Conservation (phyloP, 2,329 filamentous ascomycete genomes). For the Microcera coccophila region DNA sequence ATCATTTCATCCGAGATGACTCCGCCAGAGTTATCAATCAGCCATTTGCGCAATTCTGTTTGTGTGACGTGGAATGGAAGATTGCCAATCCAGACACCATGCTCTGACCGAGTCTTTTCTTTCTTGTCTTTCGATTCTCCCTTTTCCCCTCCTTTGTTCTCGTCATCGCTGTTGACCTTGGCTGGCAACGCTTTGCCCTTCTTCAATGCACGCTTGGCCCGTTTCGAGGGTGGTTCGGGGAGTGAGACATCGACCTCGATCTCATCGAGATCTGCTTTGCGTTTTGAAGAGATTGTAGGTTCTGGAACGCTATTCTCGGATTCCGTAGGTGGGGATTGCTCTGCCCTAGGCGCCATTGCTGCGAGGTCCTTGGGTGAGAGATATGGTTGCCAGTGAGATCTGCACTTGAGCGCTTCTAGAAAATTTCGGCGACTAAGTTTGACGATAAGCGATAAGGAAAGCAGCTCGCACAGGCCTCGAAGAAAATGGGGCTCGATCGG, state of each 20-base stretch:
- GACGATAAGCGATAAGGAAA: conserved; percentile 27
- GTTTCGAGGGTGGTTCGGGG: conserved; percentile 95
- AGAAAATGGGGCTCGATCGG: conserved; percentile 14
- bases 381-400: conserved; percentile 2
- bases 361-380: no score
- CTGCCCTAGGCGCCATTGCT: conserved; percentile 27
- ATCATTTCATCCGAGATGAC: conserved; percentile 66
- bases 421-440: conserved; percentile 10
- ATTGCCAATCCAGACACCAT: conserved; percentile 95
- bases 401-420: conserved; percentile 2
- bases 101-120: conserved; percentile 63
- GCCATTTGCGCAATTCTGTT: conserved; percentile 70
- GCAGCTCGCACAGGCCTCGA: not conserved
- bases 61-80: conserved; percentile 78
- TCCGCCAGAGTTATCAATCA: conserved; percentile 68
- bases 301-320: conserved; percentile 14
- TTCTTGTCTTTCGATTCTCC: conserved; percentile 38
- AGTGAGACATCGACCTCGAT: conserved; percentile 85
- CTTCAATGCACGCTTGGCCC: conserved; percentile 83
- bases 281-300: conserved; percentile 47
- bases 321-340: conserved; percentile 9
- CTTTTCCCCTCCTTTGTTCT: conserved; percentile 33
- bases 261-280: conserved; percentile 66
- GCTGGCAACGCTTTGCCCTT: conserved; percentile 64
- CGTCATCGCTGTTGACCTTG: conserved; percentile 36